Percentiles rank a stretch among this genome's conserved stretches.
Conservation (phyloP, 352 stramenopile species). For the Phytophthora sansomeana region DNA sequence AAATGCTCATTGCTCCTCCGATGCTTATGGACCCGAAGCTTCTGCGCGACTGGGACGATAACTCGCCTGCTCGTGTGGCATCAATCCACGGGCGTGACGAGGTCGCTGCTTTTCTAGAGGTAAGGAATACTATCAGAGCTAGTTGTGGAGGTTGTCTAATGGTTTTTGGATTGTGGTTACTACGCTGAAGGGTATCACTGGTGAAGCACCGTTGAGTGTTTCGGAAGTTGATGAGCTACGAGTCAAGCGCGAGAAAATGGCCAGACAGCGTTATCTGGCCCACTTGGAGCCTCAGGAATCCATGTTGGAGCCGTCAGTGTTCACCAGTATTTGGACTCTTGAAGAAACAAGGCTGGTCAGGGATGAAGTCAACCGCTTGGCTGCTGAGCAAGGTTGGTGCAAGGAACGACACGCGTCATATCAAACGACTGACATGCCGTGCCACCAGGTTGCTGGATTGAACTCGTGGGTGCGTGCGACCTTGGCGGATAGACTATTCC, state of each 20-base stretch:
- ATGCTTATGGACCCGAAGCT: slow-evolving; percentile 37
- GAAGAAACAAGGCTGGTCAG: slow-evolving; percentile 61
- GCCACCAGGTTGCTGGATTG: slow-evolving; percentile 69
- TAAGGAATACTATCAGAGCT: slow-evolving; percentile 3
- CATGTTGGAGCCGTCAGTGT: slow-evolving; percentile 53
- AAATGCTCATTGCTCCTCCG: slow-evolving; percentile 49
- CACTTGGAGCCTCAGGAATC: slow-evolving; percentile 56
- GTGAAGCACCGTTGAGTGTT: slow-evolving; percentile 26
- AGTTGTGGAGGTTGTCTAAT: background rate
- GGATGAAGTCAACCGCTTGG: slow-evolving; percentile 47
- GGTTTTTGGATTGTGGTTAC: background rate
- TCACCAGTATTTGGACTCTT: slow-evolving; percentile 55
- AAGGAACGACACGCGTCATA: slow-evolving; percentile 83
- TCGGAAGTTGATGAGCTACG: slow-evolving; percentile 36
- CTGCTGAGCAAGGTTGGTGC: slow-evolving; percentile 64
- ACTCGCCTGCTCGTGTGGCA: slow-evolving; percentile 57
- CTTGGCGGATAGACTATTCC: slow-evolving; percentile 62
- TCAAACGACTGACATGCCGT: slow-evolving; percentile 86
- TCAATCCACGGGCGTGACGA: slow-evolving; percentile 51
- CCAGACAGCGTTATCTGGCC: slow-evolving; percentile 55
- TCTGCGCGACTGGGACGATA: slow-evolving; percentile 69
- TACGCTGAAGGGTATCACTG: slow-evolving; percentile 26
- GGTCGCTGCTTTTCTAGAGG: slow-evolving; percentile 49
- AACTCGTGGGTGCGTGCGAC: slow-evolving; percentile 73
- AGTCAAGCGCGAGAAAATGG: slow-evolving; percentile 46